Evolutionary conservation across 2,329 filamentous ascomycete species (phyloP).

Genomic region (Aspergillus novofumigatus): DNA sequence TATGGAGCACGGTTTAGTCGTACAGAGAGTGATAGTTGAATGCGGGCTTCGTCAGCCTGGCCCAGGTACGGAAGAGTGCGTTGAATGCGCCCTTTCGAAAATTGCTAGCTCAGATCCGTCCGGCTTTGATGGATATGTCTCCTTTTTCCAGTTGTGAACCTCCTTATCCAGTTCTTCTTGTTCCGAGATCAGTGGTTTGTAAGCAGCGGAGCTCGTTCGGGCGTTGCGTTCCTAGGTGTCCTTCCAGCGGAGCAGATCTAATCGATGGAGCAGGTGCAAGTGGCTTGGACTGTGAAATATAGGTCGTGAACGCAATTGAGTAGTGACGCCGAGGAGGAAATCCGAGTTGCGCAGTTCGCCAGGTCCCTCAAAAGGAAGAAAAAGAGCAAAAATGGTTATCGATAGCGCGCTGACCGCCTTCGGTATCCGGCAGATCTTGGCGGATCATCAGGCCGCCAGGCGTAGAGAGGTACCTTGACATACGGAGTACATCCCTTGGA

Average conservation of each 20-base stretch:
- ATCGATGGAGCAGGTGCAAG: background rate
- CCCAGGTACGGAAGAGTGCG: background rate
- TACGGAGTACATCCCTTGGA: background rate
- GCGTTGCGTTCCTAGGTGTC: background rate
- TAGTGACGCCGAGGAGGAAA: background rate
- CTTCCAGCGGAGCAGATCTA: background rate
- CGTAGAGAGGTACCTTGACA: background rate
- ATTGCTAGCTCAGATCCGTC: background rate
- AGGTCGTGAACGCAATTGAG: background rate
- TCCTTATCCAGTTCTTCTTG: background rate
- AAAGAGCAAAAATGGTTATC: slow-evolving; percentile 17
- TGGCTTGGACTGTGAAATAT: background rate
- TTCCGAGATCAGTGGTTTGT: background rate
- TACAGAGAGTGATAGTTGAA: background rate
- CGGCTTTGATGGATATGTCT: background rate
- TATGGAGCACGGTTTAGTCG: background rate
- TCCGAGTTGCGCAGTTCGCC: background rate
- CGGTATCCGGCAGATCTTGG: background rate
- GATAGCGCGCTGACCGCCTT: slow-evolving; percentile 19
- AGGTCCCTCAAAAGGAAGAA: background rate
- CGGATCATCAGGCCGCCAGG: background rate
- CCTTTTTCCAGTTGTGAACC: background rate
- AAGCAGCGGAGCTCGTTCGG: background rate
- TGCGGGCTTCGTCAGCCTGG: slow-evolving; percentile 1
- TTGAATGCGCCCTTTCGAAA: background rate